Percentiles rank a stretch among this genome's conserved stretches.
These are phyloP conservation scores for Cercophora newfieldiana DNA, from an alignment of 495 filamentous ascomycete genomes.

Conservation along the genomic window DNA sequence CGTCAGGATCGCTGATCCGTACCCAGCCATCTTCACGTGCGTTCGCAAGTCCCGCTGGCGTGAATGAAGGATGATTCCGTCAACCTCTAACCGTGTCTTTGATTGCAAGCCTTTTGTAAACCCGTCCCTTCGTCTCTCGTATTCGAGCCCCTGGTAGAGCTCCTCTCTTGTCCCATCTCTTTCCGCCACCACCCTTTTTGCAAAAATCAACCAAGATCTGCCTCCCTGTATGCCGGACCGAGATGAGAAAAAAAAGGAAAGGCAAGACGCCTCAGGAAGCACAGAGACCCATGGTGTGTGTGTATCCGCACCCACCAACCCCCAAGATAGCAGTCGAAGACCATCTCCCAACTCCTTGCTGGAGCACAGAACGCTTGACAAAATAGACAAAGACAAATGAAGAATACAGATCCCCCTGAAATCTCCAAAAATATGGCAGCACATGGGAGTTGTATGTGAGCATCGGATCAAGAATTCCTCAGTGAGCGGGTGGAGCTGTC, in stretches of 20 bases:
- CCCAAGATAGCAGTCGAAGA: constrained; percentile 8
- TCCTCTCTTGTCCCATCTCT: not conserved
- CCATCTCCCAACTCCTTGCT: constrained; percentile 20
- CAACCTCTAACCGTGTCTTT: not conserved
- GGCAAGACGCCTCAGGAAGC: not conserved
- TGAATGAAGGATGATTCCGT: not conserved
- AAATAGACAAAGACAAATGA: constrained; percentile 10
- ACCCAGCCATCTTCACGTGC: not conserved
- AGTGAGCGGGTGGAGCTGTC: not conserved
- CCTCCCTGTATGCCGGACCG: constrained; percentile 4
- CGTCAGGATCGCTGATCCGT: not conserved
- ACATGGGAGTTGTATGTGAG: not conserved
- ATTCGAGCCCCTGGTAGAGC: not conserved
- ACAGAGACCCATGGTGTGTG: not conserved
- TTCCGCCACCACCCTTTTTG: not conserved
- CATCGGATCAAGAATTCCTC: not conserved
- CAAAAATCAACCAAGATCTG: not conserved
- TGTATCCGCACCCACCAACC: constrained; percentile 6
- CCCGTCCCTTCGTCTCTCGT: not conserved
- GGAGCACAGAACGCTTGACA: constrained; percentile 17
- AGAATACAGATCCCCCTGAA: not conserved
- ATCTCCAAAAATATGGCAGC: no score
- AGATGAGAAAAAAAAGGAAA: constrained; percentile 7
- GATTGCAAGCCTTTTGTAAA: not conserved
- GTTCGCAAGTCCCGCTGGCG: constrained; percentile 8